These are phyloP conservation scores for Dendrothele bispora DNA, from an alignment of 768 basidiomycete genomes.

Conservation along the genomic window DNA sequence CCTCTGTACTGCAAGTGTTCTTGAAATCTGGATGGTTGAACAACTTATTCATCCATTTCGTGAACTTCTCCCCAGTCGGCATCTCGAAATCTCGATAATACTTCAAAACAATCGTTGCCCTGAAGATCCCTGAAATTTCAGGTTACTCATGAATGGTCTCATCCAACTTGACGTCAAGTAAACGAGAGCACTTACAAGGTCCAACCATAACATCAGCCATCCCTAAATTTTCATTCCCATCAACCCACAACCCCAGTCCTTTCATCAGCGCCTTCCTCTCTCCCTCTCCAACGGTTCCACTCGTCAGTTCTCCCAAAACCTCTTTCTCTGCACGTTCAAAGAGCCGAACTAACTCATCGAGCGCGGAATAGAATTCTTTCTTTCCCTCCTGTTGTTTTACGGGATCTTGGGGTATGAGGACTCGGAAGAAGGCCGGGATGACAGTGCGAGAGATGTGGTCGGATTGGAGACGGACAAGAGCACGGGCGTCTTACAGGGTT, in stretches of 20 bases:
- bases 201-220: constrained; percentile 68
- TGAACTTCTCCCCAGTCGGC: constrained; percentile 47
- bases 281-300: constrained; percentile 39
- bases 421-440: constrained; percentile 74
- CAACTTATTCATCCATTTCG: constrained; percentile 52
- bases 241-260: constrained; percentile 61
- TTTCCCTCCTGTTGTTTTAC: constrained; percentile 50
- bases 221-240: constrained; percentile 51
- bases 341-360: constrained; percentile 51
- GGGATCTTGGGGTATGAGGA: constrained; percentile 65
- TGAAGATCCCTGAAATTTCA: constrained; percentile 2
- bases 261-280: constrained; percentile 35
- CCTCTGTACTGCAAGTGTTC: constrained; percentile 65
- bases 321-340: constrained; percentile 58
- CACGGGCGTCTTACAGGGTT: constrained; percentile 69
- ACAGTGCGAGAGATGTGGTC: constrained; percentile 66
- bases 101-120: constrained; percentile 46
- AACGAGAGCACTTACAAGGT: constrained; percentile 54
- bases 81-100: constrained; percentile 69
- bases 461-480: constrained; percentile 63
- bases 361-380: constrained; percentile 51
- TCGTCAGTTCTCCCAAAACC: constrained; percentile 34
- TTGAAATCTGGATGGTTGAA: constrained; percentile 64
- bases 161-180: too few relatives aligned
- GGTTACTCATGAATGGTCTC: too few relatives aligned